phyloP scores from a whole-genome alignment of 352 stramenopile species.

The Phytophthora europaea region DNA sequence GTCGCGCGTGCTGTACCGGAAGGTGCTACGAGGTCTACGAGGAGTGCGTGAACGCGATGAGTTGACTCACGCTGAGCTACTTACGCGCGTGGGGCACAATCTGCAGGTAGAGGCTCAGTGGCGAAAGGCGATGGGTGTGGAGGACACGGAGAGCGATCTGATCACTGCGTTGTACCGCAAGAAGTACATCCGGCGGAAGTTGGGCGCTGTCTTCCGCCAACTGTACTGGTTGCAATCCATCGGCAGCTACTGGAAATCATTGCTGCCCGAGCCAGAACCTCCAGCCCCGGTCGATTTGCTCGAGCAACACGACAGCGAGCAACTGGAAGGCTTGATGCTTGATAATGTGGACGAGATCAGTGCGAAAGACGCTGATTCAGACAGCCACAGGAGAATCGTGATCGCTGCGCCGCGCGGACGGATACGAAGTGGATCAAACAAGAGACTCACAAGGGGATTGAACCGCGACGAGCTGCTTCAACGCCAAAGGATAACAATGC shows the following conservation, averaged over 20 bases:
- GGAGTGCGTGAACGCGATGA: slow-evolving; percentile 49
- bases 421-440: slow-evolving; percentile 6
- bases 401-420: slow-evolving; percentile 26
- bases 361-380: not conserved
- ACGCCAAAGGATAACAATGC: slow-evolving; percentile 54
- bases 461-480: slow-evolving; percentile 44
- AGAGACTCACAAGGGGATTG: slow-evolving; percentile 13
- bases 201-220: slow-evolving; percentile 46
- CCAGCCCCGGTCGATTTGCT: not conserved
- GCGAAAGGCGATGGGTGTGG: slow-evolving; percentile 70
- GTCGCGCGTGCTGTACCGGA: slow-evolving; percentile 55
- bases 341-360: slow-evolving; percentile 7
- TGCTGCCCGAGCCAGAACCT: slow-evolving; percentile 32
- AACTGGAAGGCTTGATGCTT: not conserved
- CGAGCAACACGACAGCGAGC: slow-evolving; percentile 6
- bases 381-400: slow-evolving; percentile 19
- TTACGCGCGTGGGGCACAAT: slow-evolving; percentile 68
- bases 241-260: slow-evolving; percentile 44
- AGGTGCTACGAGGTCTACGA: slow-evolving; percentile 63
- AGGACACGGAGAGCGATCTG: slow-evolving; percentile 61
- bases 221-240: slow-evolving; percentile 42
- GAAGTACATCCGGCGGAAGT: slow-evolving; percentile 61
- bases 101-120: slow-evolving; percentile 76
- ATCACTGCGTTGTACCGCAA: slow-evolving; percentile 71
- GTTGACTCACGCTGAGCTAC: slow-evolving; percentile 60